These are phyloP conservation scores for Striga asiatica DNA, from an alignment of 257 asterid species.

Conservation along the genomic window DNA sequence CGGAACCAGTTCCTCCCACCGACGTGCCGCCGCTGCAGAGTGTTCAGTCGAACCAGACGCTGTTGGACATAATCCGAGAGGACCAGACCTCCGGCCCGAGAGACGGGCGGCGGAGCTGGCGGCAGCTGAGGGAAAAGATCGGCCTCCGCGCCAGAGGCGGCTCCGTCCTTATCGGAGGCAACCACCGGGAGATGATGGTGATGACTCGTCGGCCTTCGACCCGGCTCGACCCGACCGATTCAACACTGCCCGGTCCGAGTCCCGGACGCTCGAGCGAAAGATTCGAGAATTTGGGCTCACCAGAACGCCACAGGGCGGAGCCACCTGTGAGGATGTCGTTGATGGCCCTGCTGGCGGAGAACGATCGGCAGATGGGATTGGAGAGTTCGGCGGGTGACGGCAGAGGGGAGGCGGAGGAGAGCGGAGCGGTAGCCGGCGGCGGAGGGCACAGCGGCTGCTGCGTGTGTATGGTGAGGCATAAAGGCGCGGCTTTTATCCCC, in stretches of 20 bases:
- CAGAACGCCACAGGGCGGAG: slow-evolving; percentile 19
- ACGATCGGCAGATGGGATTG: slow-evolving; percentile 49
- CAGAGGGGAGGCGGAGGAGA: slow-evolving; percentile 22
- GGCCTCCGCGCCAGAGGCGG: slow-evolving; percentile 48
- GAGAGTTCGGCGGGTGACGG: slow-evolving; percentile 39
- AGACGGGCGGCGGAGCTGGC: slow-evolving; percentile 42
- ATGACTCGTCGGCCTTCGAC: slow-evolving; percentile 25
- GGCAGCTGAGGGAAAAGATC: slow-evolving; percentile 41
- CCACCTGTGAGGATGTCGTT: slow-evolving; percentile 53
- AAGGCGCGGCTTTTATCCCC: slow-evolving; percentile 68
- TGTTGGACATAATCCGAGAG: slow-evolving; percentile 58
- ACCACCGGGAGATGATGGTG: not conserved
- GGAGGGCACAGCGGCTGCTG: slow-evolving; percentile 36
- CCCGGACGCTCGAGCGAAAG: slow-evolving; percentile 16
- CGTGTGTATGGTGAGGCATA: slow-evolving; percentile 75
- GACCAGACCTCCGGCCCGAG: slow-evolving; percentile 28
- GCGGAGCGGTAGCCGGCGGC: slow-evolving; percentile 2
- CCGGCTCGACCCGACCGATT: slow-evolving; percentile 16
- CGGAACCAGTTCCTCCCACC: not conserved
- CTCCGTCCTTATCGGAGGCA: no score
- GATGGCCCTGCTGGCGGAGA: slow-evolving; percentile 68
- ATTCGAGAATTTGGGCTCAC: slow-evolving; percentile 16
- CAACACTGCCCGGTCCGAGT: slow-evolving; percentile 19
- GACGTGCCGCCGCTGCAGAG: slow-evolving; percentile 22
- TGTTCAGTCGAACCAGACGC: slow-evolving; percentile 41